A percentile compares a stretch with the other conserved stretches of the same genome.
Conservation (phyloP, 495 filamentous ascomycete species). For the Massariosphaeria phaeospora region DNA sequence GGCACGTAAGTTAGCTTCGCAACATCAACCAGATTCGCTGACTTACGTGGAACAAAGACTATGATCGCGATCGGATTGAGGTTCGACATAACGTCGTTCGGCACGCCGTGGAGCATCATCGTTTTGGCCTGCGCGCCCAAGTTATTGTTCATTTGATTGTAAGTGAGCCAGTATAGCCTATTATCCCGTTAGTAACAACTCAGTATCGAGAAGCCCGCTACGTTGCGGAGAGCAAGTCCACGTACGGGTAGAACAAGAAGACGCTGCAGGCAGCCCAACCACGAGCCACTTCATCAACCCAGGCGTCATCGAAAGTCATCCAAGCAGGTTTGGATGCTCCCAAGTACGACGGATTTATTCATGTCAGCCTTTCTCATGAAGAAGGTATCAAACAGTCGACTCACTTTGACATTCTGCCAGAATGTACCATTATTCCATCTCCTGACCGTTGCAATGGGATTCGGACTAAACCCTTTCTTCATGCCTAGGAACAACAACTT, state of each 20-base stretch:
- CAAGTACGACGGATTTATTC: slow-evolving; percentile 7
- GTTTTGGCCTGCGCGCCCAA: slow-evolving; percentile 66
- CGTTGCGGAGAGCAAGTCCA: background rate
- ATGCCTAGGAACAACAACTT: slow-evolving; percentile 13
- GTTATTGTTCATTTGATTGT: slow-evolving; percentile 60
- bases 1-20: background rate
- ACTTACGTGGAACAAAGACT: slow-evolving; percentile 6
- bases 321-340: slow-evolving; percentile 12
- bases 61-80: slow-evolving; percentile 70
- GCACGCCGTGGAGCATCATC: slow-evolving; percentile 65
- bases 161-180: slow-evolving; percentile 59
- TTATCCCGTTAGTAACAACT: background rate
- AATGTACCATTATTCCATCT: slow-evolving; percentile 26
- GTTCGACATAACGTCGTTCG: slow-evolving; percentile 75
- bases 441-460: slow-evolving; percentile 15
- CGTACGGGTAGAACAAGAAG: slow-evolving; percentile 16
- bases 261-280: slow-evolving; percentile 30
- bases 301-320: slow-evolving; percentile 35
- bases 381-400: background rate
- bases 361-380: background rate
- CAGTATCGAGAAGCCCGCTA: too few species aligned
- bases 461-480: slow-evolving; percentile 10
- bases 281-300: slow-evolving; percentile 37
- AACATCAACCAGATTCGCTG: background rate
- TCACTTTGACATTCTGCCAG: slow-evolving; percentile 29